Conservation (phyloP, 2,329 filamentous ascomycete species). For the Hypoxylon sp. region DNA sequence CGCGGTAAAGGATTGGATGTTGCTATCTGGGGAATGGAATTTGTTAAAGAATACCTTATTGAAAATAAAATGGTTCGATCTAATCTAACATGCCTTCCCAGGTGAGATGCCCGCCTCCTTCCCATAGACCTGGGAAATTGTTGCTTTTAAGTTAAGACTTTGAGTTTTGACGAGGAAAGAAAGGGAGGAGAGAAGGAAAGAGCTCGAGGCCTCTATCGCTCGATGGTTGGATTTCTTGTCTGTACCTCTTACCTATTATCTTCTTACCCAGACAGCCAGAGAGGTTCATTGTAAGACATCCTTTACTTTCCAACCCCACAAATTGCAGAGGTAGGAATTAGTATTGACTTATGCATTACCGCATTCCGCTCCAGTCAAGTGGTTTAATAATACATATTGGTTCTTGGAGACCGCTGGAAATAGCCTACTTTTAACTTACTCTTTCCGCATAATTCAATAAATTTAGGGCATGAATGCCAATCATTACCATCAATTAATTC, state of each 20-base stretch:
- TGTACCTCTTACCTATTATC: too few species aligned
- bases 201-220: background rate
- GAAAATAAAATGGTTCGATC: conserved; percentile 6
- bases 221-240: too few species aligned
- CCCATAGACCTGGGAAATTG: conserved; percentile 1
- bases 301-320: too few species aligned
- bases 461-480: too few species aligned
- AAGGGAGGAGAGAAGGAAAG: conserved; percentile 6
- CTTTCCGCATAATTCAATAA: background rate
- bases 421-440: conserved; percentile 5
- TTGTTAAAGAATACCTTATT: too few species aligned
- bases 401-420: conserved; percentile 8
- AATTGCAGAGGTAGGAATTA: too few species aligned
- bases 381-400: conserved; percentile 4
- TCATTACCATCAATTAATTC: background rate
- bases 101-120: too few species aligned
- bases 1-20: conserved; percentile 14
- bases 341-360: too few species aligned
- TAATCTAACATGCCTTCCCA: conserved; percentile 2
- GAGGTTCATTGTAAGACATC: too few species aligned
- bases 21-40: conserved; percentile 12
- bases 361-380: background rate
- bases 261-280: too few species aligned
- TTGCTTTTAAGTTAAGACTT: conserved; percentile 1
- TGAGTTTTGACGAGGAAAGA: background rate